phyloP scores from a whole-genome alignment of 2,329 filamentous ascomycete genomes.

The Xenosphaeropsis pyriputrescens region DNA sequence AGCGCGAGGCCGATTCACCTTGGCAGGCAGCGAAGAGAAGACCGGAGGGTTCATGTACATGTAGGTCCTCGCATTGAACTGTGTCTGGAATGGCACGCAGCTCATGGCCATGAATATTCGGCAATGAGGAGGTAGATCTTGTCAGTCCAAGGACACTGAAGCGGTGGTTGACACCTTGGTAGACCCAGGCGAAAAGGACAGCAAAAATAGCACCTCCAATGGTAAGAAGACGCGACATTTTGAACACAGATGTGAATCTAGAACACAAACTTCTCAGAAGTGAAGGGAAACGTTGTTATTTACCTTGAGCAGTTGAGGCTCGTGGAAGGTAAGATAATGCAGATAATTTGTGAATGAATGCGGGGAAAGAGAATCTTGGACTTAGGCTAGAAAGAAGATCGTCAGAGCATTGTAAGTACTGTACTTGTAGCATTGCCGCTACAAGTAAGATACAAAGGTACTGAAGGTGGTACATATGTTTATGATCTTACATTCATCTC shows the following conservation, averaged over 20 bases:
- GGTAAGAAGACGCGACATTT: not conserved
- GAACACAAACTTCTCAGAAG: too few relatives aligned
- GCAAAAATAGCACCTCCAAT: not conserved
- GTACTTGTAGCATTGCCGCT: too few relatives aligned
- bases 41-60: slow-evolving; percentile 32
- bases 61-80: slow-evolving; percentile 42
- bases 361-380: too few relatives aligned
- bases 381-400: too few relatives aligned
- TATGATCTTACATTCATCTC: too few relatives aligned
- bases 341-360: too few relatives aligned
- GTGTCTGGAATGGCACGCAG: slow-evolving; percentile 33
- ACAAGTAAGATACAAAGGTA: too few relatives aligned
- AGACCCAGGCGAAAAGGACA: not conserved
- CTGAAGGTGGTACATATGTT: too few relatives aligned
- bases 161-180: not conserved
- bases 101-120: slow-evolving; percentile 8
- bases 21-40: slow-evolving; percentile 42
- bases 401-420: too few relatives aligned
- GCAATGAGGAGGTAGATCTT: not conserved
- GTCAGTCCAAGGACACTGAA: not conserved
- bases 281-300: too few relatives aligned
- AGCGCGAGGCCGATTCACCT: slow-evolving; percentile 23
- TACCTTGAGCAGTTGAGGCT: too few relatives aligned
- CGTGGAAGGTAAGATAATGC: too few relatives aligned
- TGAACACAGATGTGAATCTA: not conserved